Conservation (phyloP, 805 yeast genomes). For the Pichia paraexigua region DNA sequence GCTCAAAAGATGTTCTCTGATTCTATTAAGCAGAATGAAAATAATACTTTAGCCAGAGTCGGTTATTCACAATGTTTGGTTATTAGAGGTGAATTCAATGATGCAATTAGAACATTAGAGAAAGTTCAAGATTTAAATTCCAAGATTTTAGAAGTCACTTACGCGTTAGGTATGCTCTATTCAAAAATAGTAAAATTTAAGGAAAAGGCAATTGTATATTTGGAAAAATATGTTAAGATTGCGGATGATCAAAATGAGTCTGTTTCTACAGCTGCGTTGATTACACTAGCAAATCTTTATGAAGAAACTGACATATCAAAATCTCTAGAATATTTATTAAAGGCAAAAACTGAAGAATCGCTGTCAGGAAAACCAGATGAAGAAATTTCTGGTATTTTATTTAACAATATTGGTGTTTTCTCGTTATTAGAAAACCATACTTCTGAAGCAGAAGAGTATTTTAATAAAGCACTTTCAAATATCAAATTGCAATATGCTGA, state of each 20-base stretch:
- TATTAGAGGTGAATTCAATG: slow-evolving; percentile 64
- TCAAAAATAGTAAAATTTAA: slow-evolving; percentile 34
- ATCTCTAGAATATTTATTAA: slow-evolving; percentile 49
- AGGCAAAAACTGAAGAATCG: slow-evolving; percentile 40
- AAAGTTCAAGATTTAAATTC: slow-evolving; percentile 57
- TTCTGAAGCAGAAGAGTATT: slow-evolving; percentile 44
- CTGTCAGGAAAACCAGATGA: slow-evolving; percentile 32
- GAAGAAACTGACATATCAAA: slow-evolving; percentile 61
- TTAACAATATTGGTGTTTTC: slow-evolving; percentile 81
- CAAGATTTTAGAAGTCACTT: slow-evolving; percentile 64
- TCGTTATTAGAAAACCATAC: slow-evolving; percentile 45
- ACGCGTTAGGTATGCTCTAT: slow-evolving; percentile 68
- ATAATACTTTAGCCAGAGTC: slow-evolving; percentile 59
- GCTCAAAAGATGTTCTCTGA: slow-evolving; percentile 70
- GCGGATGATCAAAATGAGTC: slow-evolving; percentile 53
- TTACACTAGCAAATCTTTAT: slow-evolving; percentile 60
- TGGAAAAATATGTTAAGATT: slow-evolving; percentile 65
- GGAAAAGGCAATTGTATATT: slow-evolving; percentile 49
- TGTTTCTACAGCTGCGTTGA: slow-evolving; percentile 53
- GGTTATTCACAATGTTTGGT: slow-evolving; percentile 85
- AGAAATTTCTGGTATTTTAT: slow-evolving; percentile 48
- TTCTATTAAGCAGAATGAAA: slow-evolving; percentile 57
- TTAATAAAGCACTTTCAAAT: slow-evolving; percentile 36
- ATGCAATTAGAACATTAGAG: slow-evolving; percentile 82
- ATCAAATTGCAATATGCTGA: slow-evolving; percentile 17